Conservation (phyloP, 179 eudicot genomes). For the Gypsophila paniculata region DNA sequence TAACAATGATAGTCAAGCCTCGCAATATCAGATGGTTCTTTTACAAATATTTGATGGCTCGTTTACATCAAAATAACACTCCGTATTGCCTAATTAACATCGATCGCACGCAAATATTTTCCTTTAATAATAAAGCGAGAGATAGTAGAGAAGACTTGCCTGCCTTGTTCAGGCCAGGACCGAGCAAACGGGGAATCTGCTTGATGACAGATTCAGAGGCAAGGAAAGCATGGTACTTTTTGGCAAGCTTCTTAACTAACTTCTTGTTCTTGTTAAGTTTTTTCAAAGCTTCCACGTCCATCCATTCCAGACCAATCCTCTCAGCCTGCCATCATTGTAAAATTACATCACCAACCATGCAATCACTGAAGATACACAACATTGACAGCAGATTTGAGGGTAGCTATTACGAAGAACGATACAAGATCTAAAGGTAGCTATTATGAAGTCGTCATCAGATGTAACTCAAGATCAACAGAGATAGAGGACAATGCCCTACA, state of each 20-base stretch:
- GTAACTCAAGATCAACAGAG: too few relatives aligned
- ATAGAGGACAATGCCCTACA: too few relatives aligned
- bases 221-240: constrained; percentile 71
- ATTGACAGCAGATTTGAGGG: background rate
- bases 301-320: constrained; percentile 36
- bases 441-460: background rate
- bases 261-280: constrained; percentile 86
- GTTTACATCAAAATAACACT: too few relatives aligned
- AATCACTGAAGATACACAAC: background rate
- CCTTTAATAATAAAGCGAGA: too few relatives aligned
- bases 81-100: too few relatives aligned
- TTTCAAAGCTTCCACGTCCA: constrained; percentile 46
- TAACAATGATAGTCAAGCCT: too few relatives aligned
- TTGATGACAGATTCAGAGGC: constrained; percentile 67
- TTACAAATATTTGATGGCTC: too few relatives aligned
- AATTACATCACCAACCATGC: too few relatives aligned
- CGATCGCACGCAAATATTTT: too few relatives aligned
- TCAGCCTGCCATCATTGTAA: constrained; percentile 29
- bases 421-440: background rate
- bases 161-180: constrained; percentile 56
- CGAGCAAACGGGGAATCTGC: constrained; percentile 53
- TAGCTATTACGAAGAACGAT: background rate
- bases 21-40: too few relatives aligned
- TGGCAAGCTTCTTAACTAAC: constrained; percentile 87
- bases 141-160: constrained; percentile 30